phyloP scores from a whole-genome alignment of 495 filamentous ascomycete genomes.

The Hyaloscypha variabilis region DNA sequence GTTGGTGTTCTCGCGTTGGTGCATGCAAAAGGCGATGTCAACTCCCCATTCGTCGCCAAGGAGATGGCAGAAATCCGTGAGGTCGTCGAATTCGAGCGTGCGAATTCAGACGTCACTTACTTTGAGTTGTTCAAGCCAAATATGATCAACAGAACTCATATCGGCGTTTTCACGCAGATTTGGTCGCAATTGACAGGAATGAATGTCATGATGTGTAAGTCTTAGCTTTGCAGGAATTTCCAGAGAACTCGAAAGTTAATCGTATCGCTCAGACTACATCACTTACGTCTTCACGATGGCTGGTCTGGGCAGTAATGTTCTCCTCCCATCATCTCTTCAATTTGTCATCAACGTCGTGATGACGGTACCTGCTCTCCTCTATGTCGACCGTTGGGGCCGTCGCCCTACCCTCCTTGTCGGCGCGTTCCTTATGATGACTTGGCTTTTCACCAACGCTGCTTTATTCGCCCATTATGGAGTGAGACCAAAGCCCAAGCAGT shows the following conservation, averaged over 20 bases:
- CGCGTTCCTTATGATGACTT: slow-evolving; percentile 67
- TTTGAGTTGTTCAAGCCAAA: slow-evolving; percentile 67
- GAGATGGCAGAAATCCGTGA: slow-evolving; percentile 73
- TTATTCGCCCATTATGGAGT: slow-evolving; percentile 54
- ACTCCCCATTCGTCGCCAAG: slow-evolving; percentile 61
- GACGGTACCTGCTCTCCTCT: slow-evolving; percentile 57
- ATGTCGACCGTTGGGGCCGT: slow-evolving; percentile 62
- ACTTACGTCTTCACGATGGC: slow-evolving; percentile 76
- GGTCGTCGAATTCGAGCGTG: slow-evolving; percentile 70
- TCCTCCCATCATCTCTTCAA: slow-evolving; percentile 72
- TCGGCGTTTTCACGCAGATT: slow-evolving; percentile 80
- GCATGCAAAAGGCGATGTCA: slow-evolving; percentile 65
- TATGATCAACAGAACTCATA: slow-evolving; percentile 75
- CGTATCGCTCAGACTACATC: slow-evolving; percentile 38
- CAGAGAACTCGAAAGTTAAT: background rate
- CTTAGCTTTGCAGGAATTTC: background rate
- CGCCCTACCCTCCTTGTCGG: slow-evolving; percentile 66
- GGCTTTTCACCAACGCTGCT: slow-evolving; percentile 70
- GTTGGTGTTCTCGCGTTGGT: slow-evolving; percentile 64
- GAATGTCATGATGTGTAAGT: slow-evolving; percentile 81
- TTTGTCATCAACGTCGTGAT: slow-evolving; percentile 71
- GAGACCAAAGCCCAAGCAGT: slow-evolving; percentile 40
- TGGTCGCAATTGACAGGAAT: slow-evolving; percentile 85
- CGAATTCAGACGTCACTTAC: slow-evolving; percentile 63
- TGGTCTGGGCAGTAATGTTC: slow-evolving; percentile 59